A percentile compares a stretch with the other conserved stretches of the same genome.
Evolutionary conservation across 768 basidiomycete genomes (phyloP).

Genomic region (Mycena chlorophos): DNA sequence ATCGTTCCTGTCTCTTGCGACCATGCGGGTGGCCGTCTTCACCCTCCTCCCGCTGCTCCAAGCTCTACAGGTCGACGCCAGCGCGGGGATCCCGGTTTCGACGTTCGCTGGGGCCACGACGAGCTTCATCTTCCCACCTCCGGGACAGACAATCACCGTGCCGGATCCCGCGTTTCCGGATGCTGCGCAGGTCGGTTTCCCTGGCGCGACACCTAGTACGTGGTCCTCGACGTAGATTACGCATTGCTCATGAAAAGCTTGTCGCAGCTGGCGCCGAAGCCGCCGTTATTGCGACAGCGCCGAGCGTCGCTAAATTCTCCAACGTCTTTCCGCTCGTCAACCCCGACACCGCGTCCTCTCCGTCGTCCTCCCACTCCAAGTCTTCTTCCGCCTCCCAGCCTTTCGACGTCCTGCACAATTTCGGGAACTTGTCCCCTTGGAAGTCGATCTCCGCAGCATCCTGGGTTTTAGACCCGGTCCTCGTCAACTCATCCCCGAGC

Average conservation of each 20-base stretch:
- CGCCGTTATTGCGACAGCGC: conserved; percentile 42
- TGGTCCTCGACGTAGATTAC: conserved; percentile 1
- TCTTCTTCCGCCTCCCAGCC: not conserved
- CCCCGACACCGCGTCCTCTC: conserved; percentile 34
- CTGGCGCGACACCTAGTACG: conserved; percentile 51
- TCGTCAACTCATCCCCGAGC: conserved; percentile 44
- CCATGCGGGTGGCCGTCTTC: no score
- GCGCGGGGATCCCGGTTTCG: conserved; percentile 24
- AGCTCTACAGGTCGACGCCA: no score
- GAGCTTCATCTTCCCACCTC: conserved; percentile 44
- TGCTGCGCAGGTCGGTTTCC: conserved; percentile 43
- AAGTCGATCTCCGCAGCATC: conserved; percentile 49
- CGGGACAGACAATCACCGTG: conserved; percentile 36
- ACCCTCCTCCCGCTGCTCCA: no score
- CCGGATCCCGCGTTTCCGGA: conserved; percentile 44
- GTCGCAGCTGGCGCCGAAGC: conserved; percentile 44
- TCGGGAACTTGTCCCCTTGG: conserved; percentile 53
- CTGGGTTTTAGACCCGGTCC: conserved; percentile 37
- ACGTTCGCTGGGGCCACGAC: conserved; percentile 44
- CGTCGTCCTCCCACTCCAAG: conserved; percentile 12
- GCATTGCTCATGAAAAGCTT: not conserved
- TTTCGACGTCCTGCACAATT: conserved; percentile 47
- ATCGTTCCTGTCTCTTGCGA: no score
- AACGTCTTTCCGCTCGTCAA: conserved; percentile 44
- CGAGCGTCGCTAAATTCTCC: conserved; percentile 36